Conservation (phyloP, 2,329 filamentous ascomycete genomes). For the Pseudomassariella vexata region DNA sequence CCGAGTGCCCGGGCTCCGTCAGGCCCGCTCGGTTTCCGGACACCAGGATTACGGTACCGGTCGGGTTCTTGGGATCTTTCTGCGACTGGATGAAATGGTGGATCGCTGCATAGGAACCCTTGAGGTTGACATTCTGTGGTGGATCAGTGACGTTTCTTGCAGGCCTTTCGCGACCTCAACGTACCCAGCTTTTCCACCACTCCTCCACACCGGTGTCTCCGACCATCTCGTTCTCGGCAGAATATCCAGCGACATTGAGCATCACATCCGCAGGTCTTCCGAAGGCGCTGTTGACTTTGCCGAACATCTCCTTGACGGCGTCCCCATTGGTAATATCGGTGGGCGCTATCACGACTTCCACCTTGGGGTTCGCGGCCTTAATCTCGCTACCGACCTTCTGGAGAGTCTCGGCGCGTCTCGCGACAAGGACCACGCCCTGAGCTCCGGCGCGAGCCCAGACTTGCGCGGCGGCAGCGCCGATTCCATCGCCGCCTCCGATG, state of each 20-base stretch:
- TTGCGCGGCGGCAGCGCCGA: constrained; percentile 1
- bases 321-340: not conserved
- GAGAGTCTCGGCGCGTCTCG: not conserved
- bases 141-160: constrained; percentile 1
- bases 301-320: not conserved
- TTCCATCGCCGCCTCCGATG: not conserved
- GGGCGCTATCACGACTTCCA: not conserved
- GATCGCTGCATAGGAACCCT: constrained; percentile 15
- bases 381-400: not conserved
- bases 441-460: constrained; percentile 1
- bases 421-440: constrained; percentile 3
- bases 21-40: not conserved
- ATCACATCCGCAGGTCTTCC: not conserved
- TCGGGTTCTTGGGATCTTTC: not conserved
- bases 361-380: not conserved
- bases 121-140: constrained; percentile 18
- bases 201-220: not conserved
- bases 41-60: not conserved
- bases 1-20: constrained; percentile 15
- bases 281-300: not conserved
- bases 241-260: constrained; percentile 1
- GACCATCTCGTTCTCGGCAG: constrained; percentile 1
- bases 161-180: not conserved
- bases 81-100: constrained; percentile 15
- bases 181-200: constrained; percentile 1